Evolutionary conservation across 2,329 filamentous ascomycete species (phyloP), one percentile per base, ranked within the genome.

Genomic region (Fusarium transvaalense): DNA sequence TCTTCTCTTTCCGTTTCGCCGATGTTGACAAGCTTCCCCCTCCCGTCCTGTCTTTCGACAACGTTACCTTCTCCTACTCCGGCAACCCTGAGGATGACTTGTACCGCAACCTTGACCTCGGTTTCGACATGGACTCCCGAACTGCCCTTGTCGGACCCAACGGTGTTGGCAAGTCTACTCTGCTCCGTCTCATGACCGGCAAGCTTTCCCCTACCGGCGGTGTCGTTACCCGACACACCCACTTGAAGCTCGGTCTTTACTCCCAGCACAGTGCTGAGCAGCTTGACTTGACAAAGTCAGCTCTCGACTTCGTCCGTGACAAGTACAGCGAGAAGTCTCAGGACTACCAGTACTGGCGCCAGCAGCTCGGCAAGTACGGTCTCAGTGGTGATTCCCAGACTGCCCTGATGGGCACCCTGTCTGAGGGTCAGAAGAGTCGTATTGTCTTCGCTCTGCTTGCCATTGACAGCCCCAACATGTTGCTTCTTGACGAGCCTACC

Each of bases 21-120:
- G 94, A 98, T 77, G 96, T 98, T 55, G 96, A 99, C 80, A 99
- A 99, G 88, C 91, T 99, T n/a, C 96, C 96, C 14, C 97, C 96
- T 54, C 96, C 96, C 38, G 96, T 99, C 45, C 84, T 99, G 74
- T 95, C 96, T 12, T 97, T 99, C 76, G 96, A 99, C 83, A 87
- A 97, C 74, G 96, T 99, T 74, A 97, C 94, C 59, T 99, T 99
- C 85, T 97, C 95, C 42, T 99, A 99, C 87, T 97, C 93, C 56
- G 96, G 96, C 66, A 88, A 97, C 15, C 76, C 88, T 56, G 90
- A 92, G 77, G 96, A 99, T 78, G 97, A 97, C 79, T 86, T 99
- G 56, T 99, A 99, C 86, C 93, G 95, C 82, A 89, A 97, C 84
- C 89, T 99, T 41, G 96, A 99, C 79, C 92, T 99, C 69, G 96